A percentile compares a stretch with the other conserved stretches of the same genome.
phyloP scores from a whole-genome alignment of 176 grass and related monocot genomes.

The Raddia distichophylla region DNA sequence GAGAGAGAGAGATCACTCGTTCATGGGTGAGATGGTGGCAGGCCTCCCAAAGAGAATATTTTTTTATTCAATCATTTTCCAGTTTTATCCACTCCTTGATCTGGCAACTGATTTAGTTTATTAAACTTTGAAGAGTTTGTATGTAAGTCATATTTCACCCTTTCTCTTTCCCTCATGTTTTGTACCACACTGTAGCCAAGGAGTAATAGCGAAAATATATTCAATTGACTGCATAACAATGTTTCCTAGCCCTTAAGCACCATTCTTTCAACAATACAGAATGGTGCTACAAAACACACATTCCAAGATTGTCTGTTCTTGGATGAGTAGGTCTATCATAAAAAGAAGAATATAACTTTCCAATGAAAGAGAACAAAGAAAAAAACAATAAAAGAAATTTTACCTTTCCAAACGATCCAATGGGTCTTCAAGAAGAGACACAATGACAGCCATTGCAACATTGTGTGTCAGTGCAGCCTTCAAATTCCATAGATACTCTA shows the following conservation, averaged over 20 bases:
- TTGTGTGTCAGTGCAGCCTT: slow-evolving; percentile 67
- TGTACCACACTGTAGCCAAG: neutral
- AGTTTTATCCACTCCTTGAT: no score
- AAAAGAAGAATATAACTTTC: slow-evolving; percentile 29
- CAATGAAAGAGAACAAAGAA: no score
- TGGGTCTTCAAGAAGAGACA: slow-evolving; percentile 92
- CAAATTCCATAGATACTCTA: slow-evolving; percentile 93
- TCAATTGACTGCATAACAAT: neutral
- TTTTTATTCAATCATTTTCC: no score
- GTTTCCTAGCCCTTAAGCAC: neutral
- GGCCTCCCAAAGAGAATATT: no score
- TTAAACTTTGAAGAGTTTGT: no score
- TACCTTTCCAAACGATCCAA: slow-evolving; percentile 85
- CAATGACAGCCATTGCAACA: slow-evolving; percentile 73
- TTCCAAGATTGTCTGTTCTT: neutral
- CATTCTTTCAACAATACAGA: neutral
- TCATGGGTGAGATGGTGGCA: neutral
- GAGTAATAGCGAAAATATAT: neutral
- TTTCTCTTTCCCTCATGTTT: neutral
- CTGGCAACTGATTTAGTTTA: no score
- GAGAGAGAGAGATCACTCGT: no score
- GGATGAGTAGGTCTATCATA: neutral
- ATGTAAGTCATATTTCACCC: neutral
- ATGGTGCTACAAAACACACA: neutral
- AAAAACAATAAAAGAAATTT: slow-evolving; percentile 24